Conservation (phyloP, 2,329 filamentous ascomycete species). For the Aspergillus neoniger region DNA sequence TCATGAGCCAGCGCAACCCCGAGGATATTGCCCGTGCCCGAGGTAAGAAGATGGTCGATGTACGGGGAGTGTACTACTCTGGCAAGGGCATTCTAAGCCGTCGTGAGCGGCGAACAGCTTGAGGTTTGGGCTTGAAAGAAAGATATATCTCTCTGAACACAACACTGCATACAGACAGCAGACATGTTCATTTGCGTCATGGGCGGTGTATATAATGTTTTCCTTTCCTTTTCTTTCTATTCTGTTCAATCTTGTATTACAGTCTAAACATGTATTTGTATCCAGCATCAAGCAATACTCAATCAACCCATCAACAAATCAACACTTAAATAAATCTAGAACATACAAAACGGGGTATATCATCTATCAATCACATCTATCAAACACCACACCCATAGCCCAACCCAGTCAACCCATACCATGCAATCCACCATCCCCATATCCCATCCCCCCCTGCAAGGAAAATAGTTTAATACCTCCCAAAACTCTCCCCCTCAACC, state of each 20-base stretch:
- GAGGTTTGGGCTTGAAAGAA: no score
- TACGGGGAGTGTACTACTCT: constrained; percentile 95
- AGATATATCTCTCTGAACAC: no score
- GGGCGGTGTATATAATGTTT: constrained; percentile 26
- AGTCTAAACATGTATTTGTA: constrained; percentile 17
- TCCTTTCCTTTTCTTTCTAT: constrained; percentile 2
- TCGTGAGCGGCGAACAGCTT: no score
- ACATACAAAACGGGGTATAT: constrained; percentile 23
- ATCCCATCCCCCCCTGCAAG: neutral
- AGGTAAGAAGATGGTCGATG: constrained; percentile 94
- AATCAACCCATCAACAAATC: neutral
- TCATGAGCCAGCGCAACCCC: constrained; percentile 80
- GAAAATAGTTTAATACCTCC: neutral
- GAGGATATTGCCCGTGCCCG: constrained; percentile 86
- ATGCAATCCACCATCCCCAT: constrained; percentile 4
- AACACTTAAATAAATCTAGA: constrained; percentile 7
- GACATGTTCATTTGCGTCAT: constrained; percentile 19
- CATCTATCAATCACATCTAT: constrained; percentile 2
- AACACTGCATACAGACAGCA: constrained; percentile 12
- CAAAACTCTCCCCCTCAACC: constrained; percentile 22
- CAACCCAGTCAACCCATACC: constrained; percentile 1
- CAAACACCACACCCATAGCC: neutral
- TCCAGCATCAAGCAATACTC: constrained; percentile 12
- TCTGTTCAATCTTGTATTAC: constrained; percentile 31
- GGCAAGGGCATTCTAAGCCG: constrained; percentile 44